Evolutionary conservation across 169 alveolate species (phyloP).

Genomic region (Cryptosporidium meleagridis): DNA sequence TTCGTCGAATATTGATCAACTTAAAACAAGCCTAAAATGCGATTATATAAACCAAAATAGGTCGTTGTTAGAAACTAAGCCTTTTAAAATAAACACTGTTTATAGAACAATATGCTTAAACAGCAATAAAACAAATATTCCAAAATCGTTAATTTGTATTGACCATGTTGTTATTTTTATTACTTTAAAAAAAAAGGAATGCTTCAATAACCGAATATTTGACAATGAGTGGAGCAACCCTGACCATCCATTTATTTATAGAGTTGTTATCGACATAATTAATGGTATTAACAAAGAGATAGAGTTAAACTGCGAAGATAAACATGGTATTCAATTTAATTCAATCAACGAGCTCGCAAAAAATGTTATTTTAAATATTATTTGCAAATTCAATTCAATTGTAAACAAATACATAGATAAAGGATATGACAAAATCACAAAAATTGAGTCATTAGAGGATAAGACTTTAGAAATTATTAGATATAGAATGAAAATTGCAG

Average conservation of each 20-base stretch:
- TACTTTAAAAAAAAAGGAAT: neutral
- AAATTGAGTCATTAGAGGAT: neutral
- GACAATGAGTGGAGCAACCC: neutral
- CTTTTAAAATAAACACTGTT: neutral
- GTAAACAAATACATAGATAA: neutral
- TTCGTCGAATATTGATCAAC: neutral
- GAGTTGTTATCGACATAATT: neutral
- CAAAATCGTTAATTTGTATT: neutral
- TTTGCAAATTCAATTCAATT: slow-evolving; percentile 3
- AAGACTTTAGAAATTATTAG: neutral
- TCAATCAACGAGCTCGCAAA: slow-evolving; percentile 3
- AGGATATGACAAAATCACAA: neutral
- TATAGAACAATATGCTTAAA: neutral
- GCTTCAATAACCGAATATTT: neutral
- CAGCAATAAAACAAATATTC: neutral
- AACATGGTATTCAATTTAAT: neutral
- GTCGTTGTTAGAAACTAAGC: neutral
- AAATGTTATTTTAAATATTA: neutral
- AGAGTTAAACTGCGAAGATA: neutral
- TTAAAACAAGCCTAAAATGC: neutral
- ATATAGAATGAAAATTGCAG: neutral
- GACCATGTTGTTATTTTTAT: neutral
- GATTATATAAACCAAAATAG: neutral
- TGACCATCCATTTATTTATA: neutral
- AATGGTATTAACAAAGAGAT: neutral